Conservation (phyloP, 1,284 basidiomycete genomes). For the Bothia castanella region DNA sequence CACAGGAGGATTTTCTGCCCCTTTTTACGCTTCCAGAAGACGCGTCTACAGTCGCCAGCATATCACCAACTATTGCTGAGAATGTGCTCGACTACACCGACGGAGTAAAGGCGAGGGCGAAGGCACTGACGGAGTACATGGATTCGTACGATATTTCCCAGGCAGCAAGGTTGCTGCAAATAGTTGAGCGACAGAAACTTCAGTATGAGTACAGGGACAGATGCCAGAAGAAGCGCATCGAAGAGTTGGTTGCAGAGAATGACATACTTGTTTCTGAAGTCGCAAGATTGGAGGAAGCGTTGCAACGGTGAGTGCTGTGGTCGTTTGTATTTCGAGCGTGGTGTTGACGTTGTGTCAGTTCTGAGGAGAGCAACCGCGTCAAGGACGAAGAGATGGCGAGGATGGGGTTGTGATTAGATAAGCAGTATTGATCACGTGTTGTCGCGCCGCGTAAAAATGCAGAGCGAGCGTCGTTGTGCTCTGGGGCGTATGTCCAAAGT, state of each 20-base stretch:
- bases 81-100: conserved; percentile 26
- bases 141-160: conserved; percentile 24
- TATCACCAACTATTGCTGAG: conserved; percentile 27
- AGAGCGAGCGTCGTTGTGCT: conserved; percentile 10
- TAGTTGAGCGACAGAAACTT: conserved; percentile 23
- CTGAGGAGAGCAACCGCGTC: conserved; percentile 4
- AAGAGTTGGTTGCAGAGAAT: conserved; percentile 23
- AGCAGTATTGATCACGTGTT: conserved; percentile 27
- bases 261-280: conserved; percentile 19
- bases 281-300: conserved; percentile 11
- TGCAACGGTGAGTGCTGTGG: conserved; percentile 17
- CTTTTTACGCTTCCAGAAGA: conserved; percentile 22
- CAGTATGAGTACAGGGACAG: conserved; percentile 26
- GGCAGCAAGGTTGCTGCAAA: conserved; percentile 17
- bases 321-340: no score
- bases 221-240: conserved; percentile 25
- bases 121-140: conserved; percentile 27
- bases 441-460: conserved; percentile 26
- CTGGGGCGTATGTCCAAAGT: no score
- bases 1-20: conserved; percentile 17
- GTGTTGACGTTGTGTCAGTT: conserved; percentile 1
- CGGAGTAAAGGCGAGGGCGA: conserved; percentile 26
- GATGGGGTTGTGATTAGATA: conserved; percentile 24
- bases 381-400: conserved; percentile 6
- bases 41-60: conserved; percentile 7